Base-by-base conservation (phyloP, 169 alveolate genomes). In the Toxoplasma gondii region DNA sequence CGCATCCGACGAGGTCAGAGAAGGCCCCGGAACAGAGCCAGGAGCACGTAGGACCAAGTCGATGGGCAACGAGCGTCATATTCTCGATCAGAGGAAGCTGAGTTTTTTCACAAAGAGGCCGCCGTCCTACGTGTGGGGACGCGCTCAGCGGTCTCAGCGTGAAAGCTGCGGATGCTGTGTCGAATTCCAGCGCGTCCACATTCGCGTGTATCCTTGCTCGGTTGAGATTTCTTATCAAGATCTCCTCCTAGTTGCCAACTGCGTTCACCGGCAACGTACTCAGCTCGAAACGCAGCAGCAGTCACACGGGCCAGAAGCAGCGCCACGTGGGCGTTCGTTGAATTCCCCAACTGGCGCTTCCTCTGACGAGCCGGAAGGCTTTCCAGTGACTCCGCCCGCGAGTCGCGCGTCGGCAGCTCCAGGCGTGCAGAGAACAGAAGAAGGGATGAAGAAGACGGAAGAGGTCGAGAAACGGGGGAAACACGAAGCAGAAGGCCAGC, bases 191-290 rank as follows among this genome's bases (percentile, higher is more conserved):
- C 86, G 86, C n/a, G 49, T 78, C n/a, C 86, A 78, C 45, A 38
- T 78, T n/a, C 29, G 39, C 86, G n/a, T 78, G 44, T 78, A 78
- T 78, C 86, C 86, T 19, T 78, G 86, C 86, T 78, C 86, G 44
- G 45, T 78, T 17, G 86, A 78, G 86, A 78, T 78, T 38, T 78
- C 86, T 17, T 78, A 78, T 19, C 86, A 78, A n/a, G 86, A 78
- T 38, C 43, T 78, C 4, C 86, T 78, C n/a, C 86, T 78, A 12
- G 86, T 78, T 36, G 39, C 86, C 10, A 78, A 78, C 44, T 78
- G 86, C 24, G 45, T 78, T 31, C 45, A 78, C 86, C 2, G 10
- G 5, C 86, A 78, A 45, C 39, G 45, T 19, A 38, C 86, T 17
- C 86, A 78, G 45, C 86, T 78, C 29, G 86, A 78, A 36, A 19